phyloP scores from a whole-genome alignment of 2,329 filamentous ascomycete genomes.

The Nemania abortiva region DNA sequence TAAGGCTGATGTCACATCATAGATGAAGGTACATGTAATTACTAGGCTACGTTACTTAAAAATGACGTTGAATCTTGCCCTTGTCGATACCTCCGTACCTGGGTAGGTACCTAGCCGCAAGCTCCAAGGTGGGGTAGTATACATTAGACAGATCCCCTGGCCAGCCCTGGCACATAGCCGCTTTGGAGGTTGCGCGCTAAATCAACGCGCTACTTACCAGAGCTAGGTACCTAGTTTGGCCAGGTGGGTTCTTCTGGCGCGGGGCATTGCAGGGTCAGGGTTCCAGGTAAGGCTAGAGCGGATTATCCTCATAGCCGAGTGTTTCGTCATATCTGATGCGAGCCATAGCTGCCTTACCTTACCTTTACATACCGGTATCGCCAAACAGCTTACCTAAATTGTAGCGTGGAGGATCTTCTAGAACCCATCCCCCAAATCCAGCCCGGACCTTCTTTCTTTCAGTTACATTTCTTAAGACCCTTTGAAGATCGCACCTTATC shows the following conservation, averaged over 20 bases:
- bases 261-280: constrained; percentile 28
- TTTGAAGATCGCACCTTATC: neutral
- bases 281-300: constrained; percentile 12
- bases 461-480: neutral
- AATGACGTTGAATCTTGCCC: constrained; percentile 50
- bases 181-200: neutral
- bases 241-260: constrained; percentile 6
- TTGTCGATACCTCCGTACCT: constrained; percentile 24
- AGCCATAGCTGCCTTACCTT: constrained; percentile 33
- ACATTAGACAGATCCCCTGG: constrained; percentile 6
- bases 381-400: constrained; percentile 10
- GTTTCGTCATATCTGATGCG: constrained; percentile 39
- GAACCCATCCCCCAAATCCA: neutral
- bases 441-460: neutral
- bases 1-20: constrained; percentile 12
- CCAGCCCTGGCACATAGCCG: constrained; percentile 6
- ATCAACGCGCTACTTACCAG: neutral
- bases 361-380: neutral
- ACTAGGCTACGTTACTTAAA: constrained; percentile 16
- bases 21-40: neutral
- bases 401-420: constrained; percentile 16
- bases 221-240: neutral
- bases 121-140: constrained; percentile 12
- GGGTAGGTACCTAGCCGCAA: constrained; percentile 30
- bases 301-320: constrained; percentile 36